Base-by-base conservation (phyloP, 306 rosid genomes). In the Rosa chinensis region DNA sequence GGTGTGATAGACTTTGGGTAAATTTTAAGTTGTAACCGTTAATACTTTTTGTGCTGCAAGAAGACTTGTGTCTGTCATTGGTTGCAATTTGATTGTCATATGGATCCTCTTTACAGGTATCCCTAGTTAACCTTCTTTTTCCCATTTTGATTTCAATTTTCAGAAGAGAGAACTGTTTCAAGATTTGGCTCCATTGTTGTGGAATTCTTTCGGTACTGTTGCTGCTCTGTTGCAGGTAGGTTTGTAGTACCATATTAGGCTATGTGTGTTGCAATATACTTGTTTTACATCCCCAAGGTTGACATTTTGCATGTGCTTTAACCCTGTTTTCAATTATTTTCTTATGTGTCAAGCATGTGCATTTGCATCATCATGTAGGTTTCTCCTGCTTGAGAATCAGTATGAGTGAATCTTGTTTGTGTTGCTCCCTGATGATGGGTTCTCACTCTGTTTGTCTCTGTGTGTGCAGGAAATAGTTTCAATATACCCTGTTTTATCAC, bases 201-300 rank as follows among this genome's bases (percentile, higher is more conserved):
- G 99, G 99, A 91, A 95, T 82, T 95, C 99, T 44, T 95, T 95
- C 75, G 98, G 99, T 78, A 95, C 98, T 79, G 89, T 95, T 85
- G 97, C 99, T 9, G 98, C 97, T 71, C 88, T 95, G 53, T 77
- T 95, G 76, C 99, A 88, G 89, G 91, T 88, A 83, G 58, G 77
- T 10, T 66, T 44, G 59, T 48, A 77, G 50, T 61, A 71, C 16
- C 62, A 40, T 5, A 47, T 47, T 82, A 7, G 67, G 52, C 35
- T 48, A 61, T 66, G 73, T 40, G 35, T 66, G 66, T 61, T 49
- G n/a, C 39, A 43, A 48, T 62, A 40, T 3, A 17, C 56, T 58
- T 59, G 40, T 66, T 52, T 52, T 42, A 11, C 25, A 28, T 43
- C 45, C 37, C 44, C 28, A 14, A 42, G 10, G 28, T 13, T 72